Evolutionary conservation across 768 basidiomycete genomes (phyloP), one percentile per base, ranked within the genome.

Genomic region (Mrakia blollopis): DNA sequence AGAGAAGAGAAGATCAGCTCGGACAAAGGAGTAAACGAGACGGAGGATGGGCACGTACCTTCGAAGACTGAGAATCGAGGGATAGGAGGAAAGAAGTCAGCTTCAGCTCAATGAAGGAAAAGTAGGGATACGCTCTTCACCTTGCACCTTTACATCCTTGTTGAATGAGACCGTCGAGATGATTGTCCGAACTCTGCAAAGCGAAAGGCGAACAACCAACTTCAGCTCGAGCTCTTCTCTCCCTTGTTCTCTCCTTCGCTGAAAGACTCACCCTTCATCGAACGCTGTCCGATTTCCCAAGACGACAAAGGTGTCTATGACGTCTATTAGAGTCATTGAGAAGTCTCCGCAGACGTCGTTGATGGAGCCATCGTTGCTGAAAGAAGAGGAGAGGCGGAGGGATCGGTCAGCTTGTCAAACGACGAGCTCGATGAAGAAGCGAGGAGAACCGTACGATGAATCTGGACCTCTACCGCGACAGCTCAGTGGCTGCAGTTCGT

Each of bases 291-390:
- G 52, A 68, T 78, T 68, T 5, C 68, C 77, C 57, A 78, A 61
- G 67, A 78, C 73, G n/a, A 54, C 73, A 9, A 74, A 54, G 14
- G 77, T 74, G 52, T 78, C 77, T 44, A 73, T 62, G 18, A 78
- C 77, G n/a, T 71, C 71, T 60, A 77, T 76, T 18, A 77, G 71
- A 39, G 62, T 73, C 71, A 73, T 54, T 10, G 30, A 25, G 67
- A 61, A 78, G 62, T 78, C 63, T 2, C 77, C 77, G 35, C 63
- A 69, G 28, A 78, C 77, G 35, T 78, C 77, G 54, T 71, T 70
- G 68, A 78, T 44, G 21, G 72, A 39, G 0, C 73, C 72, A 35
- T 74, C 68, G 74, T 65, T 47, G 37, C 39, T 25, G 28, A n/a
- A 11, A 7, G 37, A 69, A 57, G 32, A 21, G 60, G n/a, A 28